These are phyloP conservation scores for Mikania micrantha DNA, from an alignment of 129 eudicot genomes.

Conservation along the genomic window DNA sequence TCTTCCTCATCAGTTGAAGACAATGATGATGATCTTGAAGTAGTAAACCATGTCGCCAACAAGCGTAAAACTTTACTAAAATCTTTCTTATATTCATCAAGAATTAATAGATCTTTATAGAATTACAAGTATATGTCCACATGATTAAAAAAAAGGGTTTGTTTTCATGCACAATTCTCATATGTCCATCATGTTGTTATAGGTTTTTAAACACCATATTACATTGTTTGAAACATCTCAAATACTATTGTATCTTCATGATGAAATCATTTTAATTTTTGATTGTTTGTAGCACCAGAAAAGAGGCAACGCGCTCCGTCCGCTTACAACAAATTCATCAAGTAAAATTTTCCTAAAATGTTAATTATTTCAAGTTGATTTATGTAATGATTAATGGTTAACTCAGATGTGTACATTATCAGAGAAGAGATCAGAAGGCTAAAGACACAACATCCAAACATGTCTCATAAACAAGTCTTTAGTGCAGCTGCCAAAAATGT, in stretches of 20 bases:
- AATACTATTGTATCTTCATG: background rate
- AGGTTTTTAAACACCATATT: too few species aligned
- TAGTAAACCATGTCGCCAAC: conserved; percentile 38
- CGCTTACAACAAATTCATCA: conserved; percentile 74
- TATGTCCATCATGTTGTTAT: too few species aligned
- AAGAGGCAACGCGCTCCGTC: conserved; percentile 85
- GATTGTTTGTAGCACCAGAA: conserved; percentile 63
- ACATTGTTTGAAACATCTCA: too few species aligned
- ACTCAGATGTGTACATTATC: conserved; percentile 12
- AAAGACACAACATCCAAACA: conserved; percentile 60
- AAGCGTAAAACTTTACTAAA: conserved; percentile 39
- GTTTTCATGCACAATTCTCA: too few species aligned
- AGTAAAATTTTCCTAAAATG: conserved; percentile 17
- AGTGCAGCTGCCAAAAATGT: conserved; percentile 97
- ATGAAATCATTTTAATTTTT: background rate
- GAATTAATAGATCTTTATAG: background rate
- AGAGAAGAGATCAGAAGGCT: conserved; percentile 93
- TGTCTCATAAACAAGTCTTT: conserved; percentile 94
- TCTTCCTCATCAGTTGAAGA: conserved; percentile 53
- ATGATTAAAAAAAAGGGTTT: too few species aligned
- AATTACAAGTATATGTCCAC: too few species aligned
- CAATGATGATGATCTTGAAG: conserved; percentile 33
- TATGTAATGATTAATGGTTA: background rate
- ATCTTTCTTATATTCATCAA: background rate
- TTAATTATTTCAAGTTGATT: background rate